A percentile compares a stretch with the other conserved stretches of the same genome.
phyloP scores from a whole-genome alignment of 148 eudicot species.

The Rheum nobile region DNA sequence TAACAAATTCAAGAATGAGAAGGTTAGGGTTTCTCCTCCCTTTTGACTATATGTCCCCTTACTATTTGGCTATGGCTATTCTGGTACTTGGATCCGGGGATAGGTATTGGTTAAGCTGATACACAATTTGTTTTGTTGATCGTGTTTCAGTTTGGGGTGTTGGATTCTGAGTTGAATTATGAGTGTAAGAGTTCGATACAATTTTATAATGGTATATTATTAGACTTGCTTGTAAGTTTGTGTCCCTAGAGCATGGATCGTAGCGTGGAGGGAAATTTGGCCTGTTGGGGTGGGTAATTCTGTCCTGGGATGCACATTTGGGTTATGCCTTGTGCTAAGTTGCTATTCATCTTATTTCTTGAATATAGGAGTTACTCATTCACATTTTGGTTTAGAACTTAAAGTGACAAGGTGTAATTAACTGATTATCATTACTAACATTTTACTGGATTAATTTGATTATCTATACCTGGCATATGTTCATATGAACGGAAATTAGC shows the following conservation, averaged over 20 bases:
- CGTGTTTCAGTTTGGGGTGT: not conserved
- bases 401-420: not conserved
- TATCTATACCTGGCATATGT: not conserved
- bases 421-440: not conserved
- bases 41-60: not conserved
- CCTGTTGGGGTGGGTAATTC: too few species aligned
- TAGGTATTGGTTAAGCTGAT: not conserved
- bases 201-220: not conserved
- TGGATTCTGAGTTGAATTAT: not conserved
- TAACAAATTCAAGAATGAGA: slow-evolving; percentile 81
- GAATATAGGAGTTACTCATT: not conserved
- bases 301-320: too few species aligned
- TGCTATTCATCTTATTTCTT: not conserved
- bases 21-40: slow-evolving; percentile 40
- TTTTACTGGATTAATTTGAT: not conserved
- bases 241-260: not conserved
- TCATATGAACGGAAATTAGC: not conserved
- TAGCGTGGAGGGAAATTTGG: not conserved
- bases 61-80: not conserved
- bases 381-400: not conserved
- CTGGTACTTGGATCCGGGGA: not conserved
- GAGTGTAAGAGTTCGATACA: not conserved
- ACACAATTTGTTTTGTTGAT: not conserved
- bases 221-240: not conserved
- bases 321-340: not conserved